phyloP scores from a whole-genome alignment of 495 filamentous ascomycete species.

The Xanthoparmelia taractica region DNA sequence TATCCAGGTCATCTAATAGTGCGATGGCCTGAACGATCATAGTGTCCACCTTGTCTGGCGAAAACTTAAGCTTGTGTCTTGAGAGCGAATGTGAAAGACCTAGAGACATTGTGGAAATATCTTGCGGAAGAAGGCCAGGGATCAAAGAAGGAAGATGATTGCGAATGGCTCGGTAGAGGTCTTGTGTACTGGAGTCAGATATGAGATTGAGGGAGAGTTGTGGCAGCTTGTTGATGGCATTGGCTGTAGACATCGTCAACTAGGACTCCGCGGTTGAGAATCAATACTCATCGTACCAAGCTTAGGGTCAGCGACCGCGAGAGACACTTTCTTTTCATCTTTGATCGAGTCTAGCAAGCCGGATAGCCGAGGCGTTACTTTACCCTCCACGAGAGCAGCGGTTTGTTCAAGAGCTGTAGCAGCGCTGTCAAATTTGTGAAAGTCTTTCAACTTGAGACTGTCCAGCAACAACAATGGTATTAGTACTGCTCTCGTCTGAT shows the following conservation, averaged over 20 bases:
- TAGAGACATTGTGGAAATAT: conserved; percentile 85
- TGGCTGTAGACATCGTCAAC: conserved; percentile 40
- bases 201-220: conserved; percentile 75
- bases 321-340: conserved; percentile 92
- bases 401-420: conserved; percentile 81
- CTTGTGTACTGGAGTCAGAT: conserved; percentile 76
- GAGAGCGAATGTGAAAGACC: conserved; percentile 96
- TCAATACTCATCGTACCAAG: conserved; percentile 51
- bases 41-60: conserved; percentile 95
- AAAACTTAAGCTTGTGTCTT: conserved; percentile 98
- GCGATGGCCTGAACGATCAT: conserved; percentile 98
- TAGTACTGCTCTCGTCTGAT: conserved; percentile 24
- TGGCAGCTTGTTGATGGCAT: conserved; percentile 87
- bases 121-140: conserved; percentile 74
- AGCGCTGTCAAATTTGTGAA: conserved; percentile 92
- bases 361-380: conserved; percentile 86
- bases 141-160: conserved; percentile 84
- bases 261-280: not conserved
- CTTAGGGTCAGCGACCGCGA: conserved; percentile 93
- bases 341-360: conserved; percentile 81
- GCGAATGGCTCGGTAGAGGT: conserved; percentile 89
- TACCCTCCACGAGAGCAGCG: conserved; percentile 78
- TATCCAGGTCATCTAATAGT: conserved; percentile 91
- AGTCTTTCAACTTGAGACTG: conserved; percentile 91
- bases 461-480: conserved; percentile 21